Evolutionary conservation across 2,329 filamentous ascomycete species (phyloP), one percentile per base, ranked within the genome.

Genomic region (Epicoccum sorghinum): DNA sequence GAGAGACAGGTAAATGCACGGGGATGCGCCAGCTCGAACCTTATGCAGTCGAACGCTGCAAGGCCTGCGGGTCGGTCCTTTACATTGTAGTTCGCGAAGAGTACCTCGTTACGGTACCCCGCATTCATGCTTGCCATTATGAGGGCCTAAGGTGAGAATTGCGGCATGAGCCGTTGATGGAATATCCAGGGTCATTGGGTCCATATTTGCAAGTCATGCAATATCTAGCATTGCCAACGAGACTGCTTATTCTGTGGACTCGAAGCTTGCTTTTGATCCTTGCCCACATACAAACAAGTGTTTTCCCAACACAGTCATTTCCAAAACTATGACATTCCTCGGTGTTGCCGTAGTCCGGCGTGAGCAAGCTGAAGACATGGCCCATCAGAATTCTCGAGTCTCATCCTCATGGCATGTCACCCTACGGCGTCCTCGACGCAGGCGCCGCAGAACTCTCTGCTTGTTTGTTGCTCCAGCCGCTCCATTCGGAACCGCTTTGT

Each of bases 361-460:
- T 18, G 18, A 18, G 18, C 18, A 18, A 18, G 18, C 18, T 18
- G 18, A 18, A 18, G 18, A 18, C 18, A 18, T 18, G 18, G 18
- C 18, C 18, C 18, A 18, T 18, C 18, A 18, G 18, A 18, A 18
- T 18, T 18, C 18, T 18, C 18, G 18, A 29, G 27, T 29, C 6
- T 29, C 5, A 25, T 32, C 35, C 8, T 27, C 22, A 7, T 10
- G 22, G 44, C 30, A 55, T 45, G 14, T 45, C 27, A 25, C 24
- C 14, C 30, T 83, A 80, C 25, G 89, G 82, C 69, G 87, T 80
- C 77, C 88, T 92, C 4, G 89, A 92, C 32, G 95, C 90, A 3
- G 93, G 88, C 68, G 86, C 89, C 0, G 36, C 24, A 25, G 30
- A 35, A 87, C 89, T 90, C 55, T 93, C 81, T 0, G 86, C 88